A percentile compares a stretch with the other conserved stretches of the same genome.
Evolutionary conservation across 176 grass and related monocot genomes (phyloP).

Genomic region (Microstegium vimineum): DNA sequence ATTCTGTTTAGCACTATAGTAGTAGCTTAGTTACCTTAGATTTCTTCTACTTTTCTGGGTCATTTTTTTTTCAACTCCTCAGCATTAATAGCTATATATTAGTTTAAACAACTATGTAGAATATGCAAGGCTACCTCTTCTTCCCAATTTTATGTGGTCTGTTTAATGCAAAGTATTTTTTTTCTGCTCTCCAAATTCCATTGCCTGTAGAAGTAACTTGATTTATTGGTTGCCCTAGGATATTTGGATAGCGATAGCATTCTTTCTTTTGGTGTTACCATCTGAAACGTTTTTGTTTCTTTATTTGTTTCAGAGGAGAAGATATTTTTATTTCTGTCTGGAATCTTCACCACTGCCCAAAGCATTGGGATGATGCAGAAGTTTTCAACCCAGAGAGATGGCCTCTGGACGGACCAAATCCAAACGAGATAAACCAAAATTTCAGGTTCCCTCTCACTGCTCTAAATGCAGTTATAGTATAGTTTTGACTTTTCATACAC

Average conservation of each 20-base stretch:
- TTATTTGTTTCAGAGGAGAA: constrained; percentile 54
- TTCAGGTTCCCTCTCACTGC: constrained; percentile 61
- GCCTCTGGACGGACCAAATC: constrained; percentile 91
- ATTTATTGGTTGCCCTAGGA: neutral
- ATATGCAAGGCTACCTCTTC: neutral
- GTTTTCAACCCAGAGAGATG: constrained; percentile 97
- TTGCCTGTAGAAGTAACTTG: neutral
- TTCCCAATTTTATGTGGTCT: neutral
- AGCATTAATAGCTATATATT: neutral
- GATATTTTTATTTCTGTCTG: constrained; percentile 97
- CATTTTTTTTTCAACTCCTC: neutral
- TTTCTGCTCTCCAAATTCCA: neutral
- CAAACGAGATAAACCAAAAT: constrained; percentile 97
- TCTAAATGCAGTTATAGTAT: constrained; percentile 9
- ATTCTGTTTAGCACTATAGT: neutral
- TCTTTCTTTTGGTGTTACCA: neutral
- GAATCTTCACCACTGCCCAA: constrained; percentile 87
- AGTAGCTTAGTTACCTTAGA: neutral
- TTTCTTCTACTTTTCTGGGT: neutral
- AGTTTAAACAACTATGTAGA: neutral
- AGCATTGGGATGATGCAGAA: constrained; percentile 85
- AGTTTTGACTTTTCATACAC: neutral
- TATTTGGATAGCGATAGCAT: neutral
- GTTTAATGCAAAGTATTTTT: neutral
- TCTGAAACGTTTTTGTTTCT: neutral